These are phyloP conservation scores for Cercospora zeae-maydis DNA, from an alignment of 2,329 filamentous ascomycete species.

Conservation along the genomic window DNA sequence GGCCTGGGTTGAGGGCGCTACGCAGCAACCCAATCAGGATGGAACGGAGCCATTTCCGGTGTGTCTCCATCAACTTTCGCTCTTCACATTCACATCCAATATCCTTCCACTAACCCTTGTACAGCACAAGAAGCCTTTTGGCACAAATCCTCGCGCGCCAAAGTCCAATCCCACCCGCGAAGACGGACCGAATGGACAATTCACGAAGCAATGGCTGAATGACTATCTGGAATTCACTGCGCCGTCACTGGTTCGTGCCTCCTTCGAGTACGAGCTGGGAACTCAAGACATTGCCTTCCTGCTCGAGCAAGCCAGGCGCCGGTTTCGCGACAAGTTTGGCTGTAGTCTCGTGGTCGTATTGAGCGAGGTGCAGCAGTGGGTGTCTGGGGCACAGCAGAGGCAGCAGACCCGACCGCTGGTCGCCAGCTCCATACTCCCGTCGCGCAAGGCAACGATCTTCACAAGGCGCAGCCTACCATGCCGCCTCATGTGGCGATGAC, in stretches of 20 bases:
- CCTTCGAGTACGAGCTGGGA: background rate
- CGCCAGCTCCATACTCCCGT: background rate
- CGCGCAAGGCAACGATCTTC: background rate
- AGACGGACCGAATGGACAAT: background rate
- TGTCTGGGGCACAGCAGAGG: background rate
- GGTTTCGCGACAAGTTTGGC: background rate
- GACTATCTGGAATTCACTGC: background rate
- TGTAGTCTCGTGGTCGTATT: background rate
- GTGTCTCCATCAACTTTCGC: background rate
- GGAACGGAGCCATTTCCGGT: conserved; percentile 3
- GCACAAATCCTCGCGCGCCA: background rate
- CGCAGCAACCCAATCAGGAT: background rate
- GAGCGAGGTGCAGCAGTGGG: conserved; percentile 7
- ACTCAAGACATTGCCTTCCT: background rate
- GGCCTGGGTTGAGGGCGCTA: background rate
- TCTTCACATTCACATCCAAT: background rate
- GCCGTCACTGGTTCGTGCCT: background rate
- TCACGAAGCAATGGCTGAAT: background rate
- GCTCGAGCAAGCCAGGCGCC: background rate
- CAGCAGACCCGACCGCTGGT: background rate
- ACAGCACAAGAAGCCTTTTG: background rate
- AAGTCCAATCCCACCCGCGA: background rate
- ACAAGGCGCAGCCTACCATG: conserved; percentile 4
- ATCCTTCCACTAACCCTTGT: background rate
- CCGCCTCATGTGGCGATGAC: conserved; percentile 11